phyloP scores from a whole-genome alignment of 495 filamentous ascomycete genomes.

The Talaromyces adpressus region DNA sequence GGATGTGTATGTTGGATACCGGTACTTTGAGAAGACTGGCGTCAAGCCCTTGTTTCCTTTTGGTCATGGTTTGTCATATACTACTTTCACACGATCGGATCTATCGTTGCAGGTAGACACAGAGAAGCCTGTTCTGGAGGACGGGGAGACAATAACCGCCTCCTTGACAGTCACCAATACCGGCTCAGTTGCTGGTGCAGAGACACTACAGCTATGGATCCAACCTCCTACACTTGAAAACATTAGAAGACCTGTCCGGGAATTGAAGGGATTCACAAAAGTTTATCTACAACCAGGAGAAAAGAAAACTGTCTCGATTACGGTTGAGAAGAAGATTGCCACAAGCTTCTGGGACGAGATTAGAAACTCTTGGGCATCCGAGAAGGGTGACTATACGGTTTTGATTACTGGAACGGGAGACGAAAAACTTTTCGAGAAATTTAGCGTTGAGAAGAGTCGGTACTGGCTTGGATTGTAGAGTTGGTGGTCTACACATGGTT shows the following conservation, averaged over 20 bases:
- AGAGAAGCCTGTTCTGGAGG: conserved; percentile 31
- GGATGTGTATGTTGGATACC: conserved; percentile 75
- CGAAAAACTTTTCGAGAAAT: conserved; percentile 34
- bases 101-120: conserved; percentile 38
- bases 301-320: conserved; percentile 57
- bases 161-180: conserved; percentile 64
- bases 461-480: conserved; percentile 47
- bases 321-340: conserved; percentile 63
- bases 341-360: conserved; percentile 77
- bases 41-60: conserved; percentile 68
- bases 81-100: conserved; percentile 62
- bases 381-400: conserved; percentile 66
- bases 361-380: conserved; percentile 64
- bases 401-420: conserved; percentile 50
- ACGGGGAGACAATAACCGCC: conserved; percentile 49
- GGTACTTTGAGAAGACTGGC: conserved; percentile 69
- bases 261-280: conserved; percentile 76
- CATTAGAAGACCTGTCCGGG: conserved; percentile 62
- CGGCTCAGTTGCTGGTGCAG: conserved; percentile 56
- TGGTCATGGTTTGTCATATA: conserved; percentile 79
- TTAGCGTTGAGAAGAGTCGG: conserved; percentile 47
- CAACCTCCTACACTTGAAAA: conserved; percentile 41
- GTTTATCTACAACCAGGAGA: conserved; percentile 63
- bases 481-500: neutral
- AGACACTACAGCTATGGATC: conserved; percentile 72